Base-by-base conservation (phyloP, 352 stramenopile genomes). In the Halophytophthora batemanensis region DNA sequence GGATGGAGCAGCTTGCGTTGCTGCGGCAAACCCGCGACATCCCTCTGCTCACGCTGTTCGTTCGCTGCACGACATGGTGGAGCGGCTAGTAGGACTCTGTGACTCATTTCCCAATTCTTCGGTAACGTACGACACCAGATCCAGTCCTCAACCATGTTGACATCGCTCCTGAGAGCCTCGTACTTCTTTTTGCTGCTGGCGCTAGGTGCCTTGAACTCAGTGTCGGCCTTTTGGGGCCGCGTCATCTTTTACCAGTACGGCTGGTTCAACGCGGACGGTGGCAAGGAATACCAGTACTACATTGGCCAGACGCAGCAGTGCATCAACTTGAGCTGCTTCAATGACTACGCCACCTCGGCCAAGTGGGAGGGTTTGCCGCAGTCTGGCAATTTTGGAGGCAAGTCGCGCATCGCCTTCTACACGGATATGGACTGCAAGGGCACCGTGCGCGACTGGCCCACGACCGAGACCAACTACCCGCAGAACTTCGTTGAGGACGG, bases 371-470 rank as follows among this genome's bases (percentile, higher is more conserved):
- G 42, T 1, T 15, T 70, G 3, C 51, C 50, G 5, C 42, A 41
- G 22, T 14, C 6, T 1, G 52, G 45, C 1, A 37, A 19, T 4
- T 58, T 55, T 29, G 41, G 50, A n/a, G 57, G 49, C 18, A 56
- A 58, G 35, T 50, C 53, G 5, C 53, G 49, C n/a, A 65, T 71
- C 22, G 57, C 47, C 10, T 67, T 71, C 45, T 71, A 55, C 22
- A 61, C 44, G 1, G 51, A 36, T 23, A 21, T 7, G 12, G 44
- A 58, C 25, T 71, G 53, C 45, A 60, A 34, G 0, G 48, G 48
- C 2, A 21, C 34, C 2, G 40, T 19, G n/a, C 43, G 33, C 17
- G 35, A 57, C 25, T 70, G 61, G 57, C 31, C 47, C 1, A 52
- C 45, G 4, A 58, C 48, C 21, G 57, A 58, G 19, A 36, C 41